These are phyloP conservation scores for Bryoerythrophyllum caledonicum DNA, from an alignment of 225 moss, liverwort and hornwort genomes.

Conservation along the genomic window DNA sequence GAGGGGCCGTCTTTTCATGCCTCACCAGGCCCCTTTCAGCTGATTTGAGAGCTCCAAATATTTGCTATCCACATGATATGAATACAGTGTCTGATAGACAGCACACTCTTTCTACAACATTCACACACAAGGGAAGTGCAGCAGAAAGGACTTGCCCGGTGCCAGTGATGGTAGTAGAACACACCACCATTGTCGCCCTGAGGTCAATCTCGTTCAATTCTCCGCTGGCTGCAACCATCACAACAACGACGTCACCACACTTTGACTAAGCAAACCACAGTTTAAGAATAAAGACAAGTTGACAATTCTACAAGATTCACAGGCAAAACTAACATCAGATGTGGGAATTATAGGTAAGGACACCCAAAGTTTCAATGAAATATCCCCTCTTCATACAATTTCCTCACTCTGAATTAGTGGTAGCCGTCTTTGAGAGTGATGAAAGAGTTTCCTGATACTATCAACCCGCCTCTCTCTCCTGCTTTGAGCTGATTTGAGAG, in stretches of 20 bases:
- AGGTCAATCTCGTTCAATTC: constrained; percentile 8
- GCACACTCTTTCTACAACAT: constrained; percentile 23
- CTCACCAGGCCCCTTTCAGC: neutral
- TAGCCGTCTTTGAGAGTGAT: no score
- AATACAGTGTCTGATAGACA: neutral
- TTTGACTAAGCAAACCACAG: neutral
- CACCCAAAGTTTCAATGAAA: no score
- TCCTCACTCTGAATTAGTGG: no score
- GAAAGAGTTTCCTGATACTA: no score
- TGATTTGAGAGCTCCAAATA: neutral
- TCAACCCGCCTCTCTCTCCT: no score
- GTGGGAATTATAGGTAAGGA: no score
- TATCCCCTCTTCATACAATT: no score
- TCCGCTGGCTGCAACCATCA: constrained; percentile 36
- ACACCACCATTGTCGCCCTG: no score
- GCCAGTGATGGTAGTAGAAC: neutral
- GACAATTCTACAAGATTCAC: neutral
- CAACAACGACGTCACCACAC: neutral
- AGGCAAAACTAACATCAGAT: neutral
- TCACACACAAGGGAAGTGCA: neutral
- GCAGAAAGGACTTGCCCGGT: neutral
- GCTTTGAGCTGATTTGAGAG: no score
- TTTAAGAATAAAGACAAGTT: neutral
- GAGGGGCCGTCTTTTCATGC: neutral
- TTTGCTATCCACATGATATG: neutral